Conservation (phyloP, 1,139 yeast species). For the Debaryomyces nepalensis region DNA sequence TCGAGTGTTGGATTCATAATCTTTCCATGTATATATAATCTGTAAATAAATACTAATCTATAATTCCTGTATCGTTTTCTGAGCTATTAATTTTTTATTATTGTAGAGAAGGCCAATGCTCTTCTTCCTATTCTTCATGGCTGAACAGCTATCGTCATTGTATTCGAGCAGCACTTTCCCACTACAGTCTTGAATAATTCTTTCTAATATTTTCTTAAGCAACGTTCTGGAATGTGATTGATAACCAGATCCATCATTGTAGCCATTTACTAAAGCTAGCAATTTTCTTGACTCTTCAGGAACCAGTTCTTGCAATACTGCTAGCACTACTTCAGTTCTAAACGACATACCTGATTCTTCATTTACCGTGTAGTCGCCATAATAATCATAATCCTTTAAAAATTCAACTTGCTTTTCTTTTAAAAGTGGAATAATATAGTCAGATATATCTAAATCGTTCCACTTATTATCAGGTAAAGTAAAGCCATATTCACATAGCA, state of each 20-base stretch:
- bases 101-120: constrained; percentile 29
- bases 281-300: constrained; percentile 39
- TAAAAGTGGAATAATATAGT: constrained; percentile 40
- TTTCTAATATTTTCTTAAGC: constrained; percentile 38
- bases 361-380: constrained; percentile 73
- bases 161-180: constrained; percentile 22
- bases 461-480: constrained; percentile 59
- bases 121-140: constrained; percentile 21
- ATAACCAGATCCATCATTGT: constrained; percentile 50
- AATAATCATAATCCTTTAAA: constrained; percentile 58
- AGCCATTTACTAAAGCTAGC: constrained; percentile 40
- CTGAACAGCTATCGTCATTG: constrained; percentile 21
- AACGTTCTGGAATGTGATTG: constrained; percentile 30
- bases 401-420: constrained; percentile 45
- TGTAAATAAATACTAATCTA: neutral
- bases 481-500: constrained; percentile 89
- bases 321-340: constrained; percentile 76
- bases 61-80: constrained; percentile 14
- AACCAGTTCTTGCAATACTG: constrained; percentile 54
- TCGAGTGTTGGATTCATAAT: constrained; percentile 10
- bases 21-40: constrained; percentile 7
- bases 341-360: constrained; percentile 60
- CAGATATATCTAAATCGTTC: constrained; percentile 72
- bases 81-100: constrained; percentile 30
- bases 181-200: constrained; percentile 29